A percentile compares a stretch with the other conserved stretches of the same genome.
Evolutionary conservation across 1,284 basidiomycete genomes (phyloP).

Genomic region (Tilletia setariae): DNA sequence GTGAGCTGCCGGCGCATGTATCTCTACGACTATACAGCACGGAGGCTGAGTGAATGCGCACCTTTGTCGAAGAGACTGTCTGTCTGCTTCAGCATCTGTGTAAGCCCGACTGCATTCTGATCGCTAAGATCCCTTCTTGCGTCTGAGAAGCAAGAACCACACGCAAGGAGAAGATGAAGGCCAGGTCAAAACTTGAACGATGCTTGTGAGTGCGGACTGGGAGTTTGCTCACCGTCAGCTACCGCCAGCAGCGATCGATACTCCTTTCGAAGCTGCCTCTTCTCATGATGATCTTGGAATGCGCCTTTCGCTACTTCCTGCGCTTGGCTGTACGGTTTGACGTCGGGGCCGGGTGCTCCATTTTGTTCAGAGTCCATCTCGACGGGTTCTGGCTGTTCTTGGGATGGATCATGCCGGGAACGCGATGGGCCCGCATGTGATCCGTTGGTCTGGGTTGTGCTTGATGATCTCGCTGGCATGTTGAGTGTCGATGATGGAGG

Average conservation of each 20-base stretch:
- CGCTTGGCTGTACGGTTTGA: constrained; percentile 7
- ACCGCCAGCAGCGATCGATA: constrained; percentile 39
- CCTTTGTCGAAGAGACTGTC: constrained; percentile 29
- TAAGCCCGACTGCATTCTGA: constrained; percentile 19
- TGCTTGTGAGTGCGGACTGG: too few relatives aligned
- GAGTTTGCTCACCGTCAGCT: constrained; percentile 26
- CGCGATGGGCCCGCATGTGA: constrained; percentile 1
- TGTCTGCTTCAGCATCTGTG: constrained; percentile 21
- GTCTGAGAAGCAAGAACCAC: constrained; percentile 16
- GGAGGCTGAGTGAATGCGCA: constrained; percentile 1
- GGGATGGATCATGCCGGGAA: background rate
- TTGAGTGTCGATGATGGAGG: background rate
- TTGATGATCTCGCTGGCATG: background rate
- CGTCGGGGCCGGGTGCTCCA: background rate
- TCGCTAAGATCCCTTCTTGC: constrained; percentile 25
- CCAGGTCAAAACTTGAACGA: background rate
- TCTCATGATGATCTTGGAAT: constrained; percentile 26
- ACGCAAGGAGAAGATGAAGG: background rate
- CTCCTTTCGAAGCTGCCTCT: constrained; percentile 34
- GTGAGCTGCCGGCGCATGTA: background rate
- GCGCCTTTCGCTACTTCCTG: background rate
- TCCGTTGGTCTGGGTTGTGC: background rate
- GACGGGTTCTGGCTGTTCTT: background rate
- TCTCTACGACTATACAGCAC: background rate
- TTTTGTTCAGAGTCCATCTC: background rate